Conservation (phyloP, 306 rosid species). For the Dicorynia guianensis region DNA sequence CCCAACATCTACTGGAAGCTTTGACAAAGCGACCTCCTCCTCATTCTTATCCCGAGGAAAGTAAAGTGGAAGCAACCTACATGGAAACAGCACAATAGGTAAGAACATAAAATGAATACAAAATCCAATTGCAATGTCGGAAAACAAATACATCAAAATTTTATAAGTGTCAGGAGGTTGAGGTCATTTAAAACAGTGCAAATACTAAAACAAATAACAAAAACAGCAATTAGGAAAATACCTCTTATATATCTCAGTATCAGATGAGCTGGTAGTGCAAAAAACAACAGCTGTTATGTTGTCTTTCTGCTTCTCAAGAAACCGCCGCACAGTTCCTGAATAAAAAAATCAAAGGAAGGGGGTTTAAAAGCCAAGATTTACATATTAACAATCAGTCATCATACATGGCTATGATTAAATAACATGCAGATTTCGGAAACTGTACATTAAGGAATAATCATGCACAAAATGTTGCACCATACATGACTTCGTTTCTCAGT, state of each 20-base stretch:
- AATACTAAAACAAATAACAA: slow-evolving; percentile 33
- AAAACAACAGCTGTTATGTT: slow-evolving; percentile 83
- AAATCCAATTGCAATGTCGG: slow-evolving; percentile 18
- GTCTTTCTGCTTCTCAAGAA: slow-evolving; percentile 92
- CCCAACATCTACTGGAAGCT: slow-evolving; percentile 98
- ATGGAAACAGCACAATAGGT: slow-evolving; percentile 32
- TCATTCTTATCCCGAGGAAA: slow-evolving; percentile 96
- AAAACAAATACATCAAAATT: slow-evolving; percentile 20
- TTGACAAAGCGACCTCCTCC: slow-evolving; percentile 84
- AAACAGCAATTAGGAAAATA: slow-evolving; percentile 31
- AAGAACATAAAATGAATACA: slow-evolving; percentile 9
- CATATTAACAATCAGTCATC: slow-evolving; percentile 30
- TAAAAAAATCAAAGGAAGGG: slow-evolving; percentile 32
- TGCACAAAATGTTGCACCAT: not conserved
- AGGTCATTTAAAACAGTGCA: slow-evolving; percentile 20
- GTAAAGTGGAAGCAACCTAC: slow-evolving; percentile 95
- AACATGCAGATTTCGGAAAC: not conserved
- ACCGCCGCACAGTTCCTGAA: slow-evolving; percentile 92
- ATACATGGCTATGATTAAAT: slow-evolving; percentile 17
- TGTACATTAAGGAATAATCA: slow-evolving; percentile 10
- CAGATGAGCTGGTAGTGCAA: slow-evolving; percentile 84
- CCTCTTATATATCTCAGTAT: slow-evolving; percentile 98
- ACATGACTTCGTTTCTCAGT: slow-evolving; percentile 20
- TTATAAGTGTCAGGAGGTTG: slow-evolving; percentile 10
- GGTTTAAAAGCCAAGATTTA: slow-evolving; percentile 22